A percentile compares a stretch with the other conserved stretches of the same genome.
phyloP scores from a whole-genome alignment of 495 filamentous ascomycete species.

The Bathelium albidoporum region DNA sequence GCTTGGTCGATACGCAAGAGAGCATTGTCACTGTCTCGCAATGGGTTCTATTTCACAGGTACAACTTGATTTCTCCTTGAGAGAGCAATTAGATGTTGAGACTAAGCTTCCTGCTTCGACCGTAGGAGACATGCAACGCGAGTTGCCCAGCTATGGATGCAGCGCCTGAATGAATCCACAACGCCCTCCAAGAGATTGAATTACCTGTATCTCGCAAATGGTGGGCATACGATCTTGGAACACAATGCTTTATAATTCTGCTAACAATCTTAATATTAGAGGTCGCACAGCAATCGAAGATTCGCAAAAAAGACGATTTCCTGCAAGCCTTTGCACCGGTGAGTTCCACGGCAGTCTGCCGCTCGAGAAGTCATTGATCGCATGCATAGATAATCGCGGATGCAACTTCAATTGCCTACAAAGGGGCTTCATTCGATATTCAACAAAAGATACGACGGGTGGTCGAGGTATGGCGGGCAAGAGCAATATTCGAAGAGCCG shows the following conservation, averaged over 20 bases:
- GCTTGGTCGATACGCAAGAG: conserved; percentile 91
- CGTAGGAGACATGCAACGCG: conserved; percentile 76
- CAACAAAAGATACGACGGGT: conserved; percentile 81
- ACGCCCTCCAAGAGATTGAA: conserved; percentile 70
- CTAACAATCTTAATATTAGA: conserved; percentile 42
- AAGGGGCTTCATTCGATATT: conserved; percentile 69
- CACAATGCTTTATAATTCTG: conserved; percentile 4
- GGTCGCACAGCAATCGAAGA: conserved; percentile 89
- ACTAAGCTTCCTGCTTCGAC: conserved; percentile 4
- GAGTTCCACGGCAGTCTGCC: conserved; percentile 11
- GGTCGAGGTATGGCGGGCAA: conserved; percentile 85
- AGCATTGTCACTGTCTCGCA: conserved; percentile 89
- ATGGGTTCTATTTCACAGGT: conserved; percentile 99
- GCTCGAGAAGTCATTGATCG: neutral
- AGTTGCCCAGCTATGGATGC: conserved; percentile 80
- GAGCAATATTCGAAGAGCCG: conserved; percentile 69
- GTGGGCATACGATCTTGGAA: conserved; percentile 33
- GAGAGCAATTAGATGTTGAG: neutral
- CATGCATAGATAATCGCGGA: conserved; percentile 64
- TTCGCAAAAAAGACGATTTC: conserved; percentile 83
- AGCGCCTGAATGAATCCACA: conserved; percentile 72
- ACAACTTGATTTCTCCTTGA: conserved; percentile 24
- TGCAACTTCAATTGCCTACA: conserved; percentile 73
- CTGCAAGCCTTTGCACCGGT: conserved; percentile 77
- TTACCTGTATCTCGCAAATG: conserved; percentile 91